Evolutionary conservation across 345 rosid genomes (phyloP).

Genomic region (Corchorus capsularis): DNA sequence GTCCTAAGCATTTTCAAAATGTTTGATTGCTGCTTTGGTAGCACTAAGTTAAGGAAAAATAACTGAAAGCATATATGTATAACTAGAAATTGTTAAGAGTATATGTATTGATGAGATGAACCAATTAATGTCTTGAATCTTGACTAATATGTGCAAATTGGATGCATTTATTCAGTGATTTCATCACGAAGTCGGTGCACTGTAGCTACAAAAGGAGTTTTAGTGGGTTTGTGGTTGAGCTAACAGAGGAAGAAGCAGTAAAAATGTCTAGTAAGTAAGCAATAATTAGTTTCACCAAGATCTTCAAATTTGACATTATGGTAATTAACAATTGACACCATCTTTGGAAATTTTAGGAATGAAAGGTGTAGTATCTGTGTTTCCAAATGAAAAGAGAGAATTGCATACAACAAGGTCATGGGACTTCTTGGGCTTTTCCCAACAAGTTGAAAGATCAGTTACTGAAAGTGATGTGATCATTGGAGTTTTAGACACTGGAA

Average conservation of each 20-base stretch:
- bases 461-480: slow-evolving; percentile 44
- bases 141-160: neutral
- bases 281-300: neutral
- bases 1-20: too few relatives aligned
- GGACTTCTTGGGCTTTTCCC: slow-evolving; percentile 60
- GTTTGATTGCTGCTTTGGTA: neutral
- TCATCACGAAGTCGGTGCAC: slow-evolving; percentile 31
- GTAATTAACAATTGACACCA: neutral
- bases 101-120: neutral
- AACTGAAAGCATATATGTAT: neutral
- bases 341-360: slow-evolving; percentile 25
- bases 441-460: slow-evolving; percentile 33
- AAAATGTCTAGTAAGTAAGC: slow-evolving; percentile 31
- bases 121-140: neutral
- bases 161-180: slow-evolving; percentile 26
- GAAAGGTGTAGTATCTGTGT: slow-evolving; percentile 58
- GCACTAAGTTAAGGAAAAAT: neutral
- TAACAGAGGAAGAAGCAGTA: slow-evolving; percentile 38
- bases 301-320: neutral
- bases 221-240: slow-evolving; percentile 51
- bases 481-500: slow-evolving; percentile 58
- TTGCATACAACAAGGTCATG: slow-evolving; percentile 60
- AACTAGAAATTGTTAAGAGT: neutral
- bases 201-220: slow-evolving; percentile 49
- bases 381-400: slow-evolving; percentile 42